Evolutionary conservation across 805 yeast species (phyloP), one percentile per base, ranked within the genome.

Genomic region (Metschnikowia chrysomelidarum): DNA sequence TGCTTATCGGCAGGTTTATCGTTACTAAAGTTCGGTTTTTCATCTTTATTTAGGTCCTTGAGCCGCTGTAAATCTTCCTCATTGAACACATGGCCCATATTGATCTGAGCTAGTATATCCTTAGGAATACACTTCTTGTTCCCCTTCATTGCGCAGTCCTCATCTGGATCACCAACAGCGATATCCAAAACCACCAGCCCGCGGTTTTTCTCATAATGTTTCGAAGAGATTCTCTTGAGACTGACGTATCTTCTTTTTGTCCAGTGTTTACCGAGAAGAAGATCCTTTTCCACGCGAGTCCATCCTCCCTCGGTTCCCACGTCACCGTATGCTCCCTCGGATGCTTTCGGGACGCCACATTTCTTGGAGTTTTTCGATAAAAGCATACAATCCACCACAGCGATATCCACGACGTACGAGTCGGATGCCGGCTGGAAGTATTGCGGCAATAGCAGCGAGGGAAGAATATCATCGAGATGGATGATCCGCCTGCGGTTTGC

Each of bases 251-350:
- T 64, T 31, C 58, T 57, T 30, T 54, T 49, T 22, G 63, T 44
- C 78, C 78, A 75, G 4, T 70, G 59, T 15, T 53, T 45, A 4
- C 69, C 69, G 36, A 77, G 59, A 12, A 51, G 48, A 24, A 78
- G 57, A 48, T 77, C 81, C 44, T 75, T 75, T 15, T 66, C 64
- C 17, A 73, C 42, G 32, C 59, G 56, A 23, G 43, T 35, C 78
- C 79, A 76, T 9, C 59, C 60, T 6, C 57, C 57, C 17, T 33
- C 28, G 2, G 25, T 34, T 11, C 38, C 36, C 10, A 47, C 43
- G 32, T 48, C 41, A 10, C 52, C 52, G 24, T 41, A 44, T 1
- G 26, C 18, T 5, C 51, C 51, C 5, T 29, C 24, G 2, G 36
- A 22, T 3, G 41, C 38, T 16, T 23, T 32, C 10, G 51, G 52